Evolutionary conservation across 106 monocot species (phyloP).

Genomic region (Apostasia ramifera): DNA sequence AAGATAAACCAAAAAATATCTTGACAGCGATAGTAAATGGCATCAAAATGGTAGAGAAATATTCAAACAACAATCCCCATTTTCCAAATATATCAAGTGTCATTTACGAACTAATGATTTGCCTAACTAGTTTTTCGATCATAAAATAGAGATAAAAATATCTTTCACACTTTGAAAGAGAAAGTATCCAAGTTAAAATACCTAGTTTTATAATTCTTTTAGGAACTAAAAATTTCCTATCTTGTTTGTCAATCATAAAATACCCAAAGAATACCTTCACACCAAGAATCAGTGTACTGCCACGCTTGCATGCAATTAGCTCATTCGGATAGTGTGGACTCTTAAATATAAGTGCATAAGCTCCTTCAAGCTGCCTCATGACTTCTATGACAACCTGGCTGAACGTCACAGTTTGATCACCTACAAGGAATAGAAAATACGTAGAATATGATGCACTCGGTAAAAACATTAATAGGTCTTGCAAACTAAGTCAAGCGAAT

Average conservation of each 20-base stretch:
- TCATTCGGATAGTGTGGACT: conserved; percentile 97
- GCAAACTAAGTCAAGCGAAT: neutral
- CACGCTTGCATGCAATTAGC: conserved; percentile 91
- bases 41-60: no score
- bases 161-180: no score
- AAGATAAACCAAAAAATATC: no score
- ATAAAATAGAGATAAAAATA: no score
- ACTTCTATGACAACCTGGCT: conserved; percentile 97
- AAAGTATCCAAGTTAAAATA: no score
- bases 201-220: no score
- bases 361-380: conserved; percentile 98
- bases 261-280: conserved; percentile 58
- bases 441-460: conserved; percentile 1
- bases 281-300: conserved; percentile 82
- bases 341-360: conserved; percentile 96
- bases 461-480: neutral
- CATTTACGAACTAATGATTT: no score
- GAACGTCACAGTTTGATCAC: conserved; percentile 66
- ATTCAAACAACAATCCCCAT: no score
- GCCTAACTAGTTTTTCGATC: no score
- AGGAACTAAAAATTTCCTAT: no score
- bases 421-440: conserved; percentile 22
- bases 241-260: neutral
- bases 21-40: no score
- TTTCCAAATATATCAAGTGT: no score